Base-by-base conservation (phyloP, 164 flowering plant species). In the Kalanchoe fedtschenkoi region DNA sequence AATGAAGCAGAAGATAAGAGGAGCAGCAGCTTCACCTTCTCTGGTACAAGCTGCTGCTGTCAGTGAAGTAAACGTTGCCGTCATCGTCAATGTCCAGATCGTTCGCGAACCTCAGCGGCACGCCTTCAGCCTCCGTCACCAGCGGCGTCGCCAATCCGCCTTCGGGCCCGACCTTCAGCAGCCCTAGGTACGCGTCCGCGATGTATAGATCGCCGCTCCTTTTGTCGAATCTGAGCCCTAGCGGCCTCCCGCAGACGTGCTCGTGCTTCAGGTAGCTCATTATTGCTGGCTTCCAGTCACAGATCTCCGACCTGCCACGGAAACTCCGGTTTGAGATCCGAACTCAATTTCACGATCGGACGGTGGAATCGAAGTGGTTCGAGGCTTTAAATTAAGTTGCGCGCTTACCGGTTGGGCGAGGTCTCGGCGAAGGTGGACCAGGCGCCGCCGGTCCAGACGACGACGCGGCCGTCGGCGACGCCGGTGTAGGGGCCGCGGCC, bases 401-500 rank as follows among this genome's bases (percentile, higher is more conserved):
- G n/a, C 59, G 26, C 42, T 59, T 21, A 83, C 91, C 91, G 68
- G 59, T 86, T 83, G 26, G 72, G 46, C 5, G 91, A 83, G 47
- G 91, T 83, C 46, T 68, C 67, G 21, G 91, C 88, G 63, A 86
- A 86, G 70, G 77, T 82, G 41, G 63, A 67, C 88, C 88, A 86
- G 1, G 69, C 62, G 13, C 65, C 21, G 22, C 91, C 91, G 70
- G 80, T 70, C 85, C 86, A 83, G 75, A 79, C 73, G 5, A 78
- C n/a, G 58, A 92, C 58, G 47, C 98, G 65, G 4, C 98, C 99
- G 47, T 93, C 97, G 35, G 99, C 95, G 15, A 93, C 80, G 19
- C 99, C 96, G 1, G 97, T 87, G 69, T 93, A 90, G 15, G 97
- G 99, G 0, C 98, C 98, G 11, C 92, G 85, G 8, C 97, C 97